phyloP scores from a whole-genome alignment of 139 green algal species.

The Mesostigma viride region DNA sequence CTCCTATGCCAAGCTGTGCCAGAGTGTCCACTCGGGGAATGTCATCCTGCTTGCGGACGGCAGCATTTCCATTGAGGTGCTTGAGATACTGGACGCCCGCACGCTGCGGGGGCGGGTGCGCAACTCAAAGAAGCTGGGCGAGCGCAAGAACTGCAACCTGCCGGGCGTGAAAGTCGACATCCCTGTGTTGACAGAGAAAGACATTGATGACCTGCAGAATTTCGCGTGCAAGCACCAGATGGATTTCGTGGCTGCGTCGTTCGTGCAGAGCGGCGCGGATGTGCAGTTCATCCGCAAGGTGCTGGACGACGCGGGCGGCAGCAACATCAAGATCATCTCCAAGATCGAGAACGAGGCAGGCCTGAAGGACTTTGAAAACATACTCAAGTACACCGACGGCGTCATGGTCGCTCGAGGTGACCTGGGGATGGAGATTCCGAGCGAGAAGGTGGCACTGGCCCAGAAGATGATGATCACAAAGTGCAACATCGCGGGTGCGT shows the following conservation, averaged over 20 bases:
- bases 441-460: slow-evolving; percentile 23
- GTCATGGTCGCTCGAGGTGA: slow-evolving; percentile 69
- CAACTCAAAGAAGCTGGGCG: slow-evolving; percentile 25
- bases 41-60: slow-evolving; percentile 53
- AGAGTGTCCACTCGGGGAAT: slow-evolving; percentile 35
- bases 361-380: slow-evolving; percentile 51
- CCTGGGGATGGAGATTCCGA: slow-evolving; percentile 52
- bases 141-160: slow-evolving; percentile 34
- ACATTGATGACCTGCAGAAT: slow-evolving; percentile 40
- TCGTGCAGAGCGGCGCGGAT: slow-evolving; percentile 48
- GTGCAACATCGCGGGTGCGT: slow-evolving; percentile 27
- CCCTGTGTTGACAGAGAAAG: slow-evolving; percentile 25
- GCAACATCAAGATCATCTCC: slow-evolving; percentile 54
- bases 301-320: slow-evolving; percentile 40
- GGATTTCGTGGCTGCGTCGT: slow-evolving; percentile 48
- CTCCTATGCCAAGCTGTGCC: slow-evolving; percentile 50
- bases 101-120: too few species aligned
- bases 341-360: slow-evolving; percentile 66
- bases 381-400: slow-evolving; percentile 50
- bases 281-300: slow-evolving; percentile 53
- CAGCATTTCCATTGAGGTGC: too few species aligned
- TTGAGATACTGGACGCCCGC: too few species aligned
- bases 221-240: slow-evolving; percentile 37
- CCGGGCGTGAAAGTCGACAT: slow-evolving; percentile 43
- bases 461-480: slow-evolving; percentile 32